Base-by-base conservation (phyloP, 176 grass and related monocot genomes). In the Oryza longistaminata region DNA sequence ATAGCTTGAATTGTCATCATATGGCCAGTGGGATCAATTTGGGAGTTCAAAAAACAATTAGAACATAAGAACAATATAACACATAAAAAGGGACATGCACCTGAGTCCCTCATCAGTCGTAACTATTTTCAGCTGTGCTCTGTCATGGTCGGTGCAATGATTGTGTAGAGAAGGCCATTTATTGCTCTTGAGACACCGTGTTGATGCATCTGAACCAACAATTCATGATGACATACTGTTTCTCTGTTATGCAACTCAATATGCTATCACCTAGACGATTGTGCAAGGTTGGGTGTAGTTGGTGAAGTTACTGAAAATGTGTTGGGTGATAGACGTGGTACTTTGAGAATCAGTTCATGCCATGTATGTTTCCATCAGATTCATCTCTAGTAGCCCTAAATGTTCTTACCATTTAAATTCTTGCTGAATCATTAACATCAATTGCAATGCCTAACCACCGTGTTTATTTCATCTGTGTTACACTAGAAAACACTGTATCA, bases 121-220 rank as follows among this genome's bases (percentile, higher is more conserved):
- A 76, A 53, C 50, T 85, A 76, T 71, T 85, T 64, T 46, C 5
- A n/a, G 50, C 75, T 71, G 26, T 31, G 15, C 16, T 1, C 13
- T 81, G 77, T 76, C 71, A 64, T 81, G 87, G 60, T 68, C 6
- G 4, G 76, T 81, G 71, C 71, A 80, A 76, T 76, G 22, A 76
- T 81, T 89, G 39, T 81, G 24, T 64, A 81, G 68, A 40, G 4
- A 81, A 76, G 42, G 42, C 52, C 33, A 81, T 65, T 70, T 81
- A 81, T 39, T 81, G 70, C 42, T 85, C 16, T 75, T 76, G 77
- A 75, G 40, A 52, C 70, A 80, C 64, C 37, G 9, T 50, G 8
- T 70, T 49, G 78, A 89, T 49, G 14, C 80, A 78, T 65, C 76
- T 75, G 76, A 75, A 70, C 29, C 14, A 49, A 48, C 27, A 17